A percentile compares a stretch with the other conserved stretches of the same genome.
Evolutionary conservation across 1,284 basidiomycete species (phyloP).

Genomic region (Gomphus sp.): DNA sequence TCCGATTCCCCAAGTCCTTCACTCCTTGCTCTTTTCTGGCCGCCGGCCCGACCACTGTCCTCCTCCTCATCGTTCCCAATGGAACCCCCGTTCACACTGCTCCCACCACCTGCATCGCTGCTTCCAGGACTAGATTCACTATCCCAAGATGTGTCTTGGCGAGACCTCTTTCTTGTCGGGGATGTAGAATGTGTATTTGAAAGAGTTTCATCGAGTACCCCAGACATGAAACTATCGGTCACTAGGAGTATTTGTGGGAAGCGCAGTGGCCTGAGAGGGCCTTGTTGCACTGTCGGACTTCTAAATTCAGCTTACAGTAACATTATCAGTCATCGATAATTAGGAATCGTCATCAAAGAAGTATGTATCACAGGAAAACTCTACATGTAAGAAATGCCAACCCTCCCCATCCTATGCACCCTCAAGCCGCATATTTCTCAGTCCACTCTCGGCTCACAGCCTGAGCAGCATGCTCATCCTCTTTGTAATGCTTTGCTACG

Average conservation of each 20-base stretch:
- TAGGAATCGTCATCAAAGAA: neutral
- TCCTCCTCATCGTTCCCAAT: constrained; percentile 9
- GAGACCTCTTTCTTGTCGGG: constrained; percentile 5
- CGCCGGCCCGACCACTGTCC: neutral
- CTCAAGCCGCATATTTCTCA: constrained; percentile 55
- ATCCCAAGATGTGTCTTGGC: constrained; percentile 4
- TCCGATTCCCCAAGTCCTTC: constrained; percentile 6
- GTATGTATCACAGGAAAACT: neutral
- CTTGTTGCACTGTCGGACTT: constrained; percentile 1
- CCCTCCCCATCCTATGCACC: neutral
- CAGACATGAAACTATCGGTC: neutral
- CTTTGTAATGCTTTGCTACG: constrained; percentile 98
- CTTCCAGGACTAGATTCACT: constrained; percentile 4
- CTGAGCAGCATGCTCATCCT: constrained; percentile 89
- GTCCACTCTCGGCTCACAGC: constrained; percentile 91
- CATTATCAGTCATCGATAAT: too few relatives aligned
- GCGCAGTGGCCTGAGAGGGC: neutral
- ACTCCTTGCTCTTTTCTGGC: constrained; percentile 6
- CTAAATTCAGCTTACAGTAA: neutral
- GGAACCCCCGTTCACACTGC: constrained; percentile 2
- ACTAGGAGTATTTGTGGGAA: neutral
- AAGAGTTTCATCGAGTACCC: neutral
- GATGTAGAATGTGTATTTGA: neutral
- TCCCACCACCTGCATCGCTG: constrained; percentile 3
- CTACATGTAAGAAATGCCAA: neutral